Percentiles rank a stretch among this genome's conserved stretches.
Conservation (phyloP, 2,329 filamentous ascomycete species). For the Calonectria montana region DNA sequence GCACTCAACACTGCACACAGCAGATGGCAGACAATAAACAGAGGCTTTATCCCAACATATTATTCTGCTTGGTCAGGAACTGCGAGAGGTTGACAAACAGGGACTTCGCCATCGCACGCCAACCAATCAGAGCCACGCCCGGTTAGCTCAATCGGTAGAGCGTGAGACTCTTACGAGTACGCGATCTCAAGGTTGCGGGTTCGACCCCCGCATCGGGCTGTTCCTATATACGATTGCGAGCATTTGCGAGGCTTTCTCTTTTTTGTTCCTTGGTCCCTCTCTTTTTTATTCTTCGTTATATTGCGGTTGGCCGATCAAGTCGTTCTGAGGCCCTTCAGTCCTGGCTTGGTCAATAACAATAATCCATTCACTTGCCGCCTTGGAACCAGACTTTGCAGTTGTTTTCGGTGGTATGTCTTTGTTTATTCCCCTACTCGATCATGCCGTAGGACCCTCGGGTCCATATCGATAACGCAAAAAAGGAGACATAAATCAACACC, state of each 20-base stretch:
- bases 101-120: background rate
- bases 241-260: constrained; percentile 7
- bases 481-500: constrained; percentile 9
- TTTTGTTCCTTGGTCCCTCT: background rate
- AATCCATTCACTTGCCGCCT: background rate
- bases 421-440: constrained; percentile 7
- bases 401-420: background rate
- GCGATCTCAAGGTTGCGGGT: constrained; percentile 67
- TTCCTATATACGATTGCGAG: constrained; percentile 32
- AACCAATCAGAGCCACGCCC: constrained; percentile 29
- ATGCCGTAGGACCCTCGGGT: background rate
- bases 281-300: too few species aligned
- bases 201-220: constrained; percentile 58
- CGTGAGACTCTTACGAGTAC: constrained; percentile 71
- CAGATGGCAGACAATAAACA: background rate
- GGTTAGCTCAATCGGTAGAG: constrained; percentile 62
- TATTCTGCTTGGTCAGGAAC: too few species aligned
- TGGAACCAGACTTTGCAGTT: background rate
- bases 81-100: background rate
- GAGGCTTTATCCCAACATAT: background rate
- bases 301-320: background rate
- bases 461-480: constrained; percentile 3
- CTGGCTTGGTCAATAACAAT: background rate
- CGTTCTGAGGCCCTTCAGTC: background rate
- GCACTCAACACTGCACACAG: background rate